Conservation (phyloP, 1,139 yeast species). For the Scheffersomyces quercinus region DNA sequence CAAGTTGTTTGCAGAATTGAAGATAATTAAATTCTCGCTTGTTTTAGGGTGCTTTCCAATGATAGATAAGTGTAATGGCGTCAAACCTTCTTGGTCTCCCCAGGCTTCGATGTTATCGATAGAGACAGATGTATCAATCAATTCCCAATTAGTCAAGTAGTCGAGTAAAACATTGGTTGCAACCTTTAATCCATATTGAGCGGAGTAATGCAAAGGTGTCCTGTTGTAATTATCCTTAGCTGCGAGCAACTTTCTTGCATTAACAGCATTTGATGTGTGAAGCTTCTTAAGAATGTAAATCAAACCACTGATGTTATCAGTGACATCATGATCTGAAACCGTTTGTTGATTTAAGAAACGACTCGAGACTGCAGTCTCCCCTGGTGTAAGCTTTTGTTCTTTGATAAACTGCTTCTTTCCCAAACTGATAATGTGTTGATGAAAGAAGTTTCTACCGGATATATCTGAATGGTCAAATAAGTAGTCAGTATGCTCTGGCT, state of each 20-base stretch:
- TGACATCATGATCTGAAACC: slow-evolving; percentile 64
- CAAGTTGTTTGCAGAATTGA: slow-evolving; percentile 31
- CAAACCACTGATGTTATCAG: slow-evolving; percentile 42
- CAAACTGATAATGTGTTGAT: slow-evolving; percentile 73
- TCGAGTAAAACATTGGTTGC: slow-evolving; percentile 59
- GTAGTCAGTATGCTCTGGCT: slow-evolving; percentile 22
- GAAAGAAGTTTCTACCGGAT: slow-evolving; percentile 81
- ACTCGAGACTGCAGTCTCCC: slow-evolving; percentile 34
- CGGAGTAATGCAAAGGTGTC: slow-evolving; percentile 88
- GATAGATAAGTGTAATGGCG: slow-evolving; percentile 84
- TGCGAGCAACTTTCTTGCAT: slow-evolving; percentile 52
- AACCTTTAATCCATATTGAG: slow-evolving; percentile 79
- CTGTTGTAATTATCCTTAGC: slow-evolving; percentile 75
- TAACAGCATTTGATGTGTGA: slow-evolving; percentile 33
- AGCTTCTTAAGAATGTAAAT: slow-evolving; percentile 53
- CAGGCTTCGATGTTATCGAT: slow-evolving; percentile 63
- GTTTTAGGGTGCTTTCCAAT: slow-evolving; percentile 84
- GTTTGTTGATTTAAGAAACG: slow-evolving; percentile 32
- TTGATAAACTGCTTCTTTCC: slow-evolving; percentile 54
- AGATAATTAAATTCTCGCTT: slow-evolving; percentile 56
- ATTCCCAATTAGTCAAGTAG: slow-evolving; percentile 32
- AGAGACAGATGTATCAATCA: slow-evolving; percentile 42
- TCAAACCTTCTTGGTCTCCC: slow-evolving; percentile 82
- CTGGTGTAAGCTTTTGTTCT: slow-evolving; percentile 32
- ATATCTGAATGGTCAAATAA: slow-evolving; percentile 67